These are phyloP conservation scores for Echinosophora koreensis DNA, from an alignment of 306 rosid species.

Conservation along the genomic window DNA sequence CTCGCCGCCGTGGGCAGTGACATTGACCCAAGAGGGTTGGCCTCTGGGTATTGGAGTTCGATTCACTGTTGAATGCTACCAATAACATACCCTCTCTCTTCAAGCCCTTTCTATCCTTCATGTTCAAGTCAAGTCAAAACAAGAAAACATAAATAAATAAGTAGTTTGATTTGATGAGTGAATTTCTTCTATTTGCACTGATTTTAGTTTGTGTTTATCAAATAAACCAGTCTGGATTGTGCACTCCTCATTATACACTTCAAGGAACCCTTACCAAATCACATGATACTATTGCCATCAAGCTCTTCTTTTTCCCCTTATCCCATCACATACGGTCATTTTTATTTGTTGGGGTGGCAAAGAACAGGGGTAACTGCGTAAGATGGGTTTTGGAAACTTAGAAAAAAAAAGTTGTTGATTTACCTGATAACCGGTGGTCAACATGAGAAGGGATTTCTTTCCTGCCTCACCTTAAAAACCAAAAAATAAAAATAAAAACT, in stretches of 20 bases:
- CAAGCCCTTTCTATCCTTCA: conserved; percentile 73
- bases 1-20: too few species aligned
- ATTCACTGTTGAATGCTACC: conserved; percentile 65
- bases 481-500: too few species aligned
- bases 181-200: not conserved
- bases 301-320: conserved; percentile 44
- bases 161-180: too few species aligned
- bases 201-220: conserved; percentile 46
- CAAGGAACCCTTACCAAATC: conserved; percentile 82
- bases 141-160: too few species aligned
- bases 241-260: conserved; percentile 91
- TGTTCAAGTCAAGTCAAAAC: conserved; percentile 59
- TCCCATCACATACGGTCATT: not conserved
- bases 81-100: conserved; percentile 41
- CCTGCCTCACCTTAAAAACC: too few species aligned
- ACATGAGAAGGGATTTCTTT: too few species aligned
- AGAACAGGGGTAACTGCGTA: too few species aligned
- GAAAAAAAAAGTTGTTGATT: too few species aligned
- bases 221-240: conserved; percentile 76
- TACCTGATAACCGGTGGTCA: too few species aligned
- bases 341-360: too few species aligned
- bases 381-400: too few species aligned
- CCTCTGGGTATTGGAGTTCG: conserved; percentile 85
- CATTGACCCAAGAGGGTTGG: conserved; percentile 65
- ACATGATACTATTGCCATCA: conserved; percentile 51